A percentile compares a stretch with the other conserved stretches of the same genome.
Conservation (phyloP, 2,329 filamentous ascomycete genomes). For the Gnomoniopsis sp. region DNA sequence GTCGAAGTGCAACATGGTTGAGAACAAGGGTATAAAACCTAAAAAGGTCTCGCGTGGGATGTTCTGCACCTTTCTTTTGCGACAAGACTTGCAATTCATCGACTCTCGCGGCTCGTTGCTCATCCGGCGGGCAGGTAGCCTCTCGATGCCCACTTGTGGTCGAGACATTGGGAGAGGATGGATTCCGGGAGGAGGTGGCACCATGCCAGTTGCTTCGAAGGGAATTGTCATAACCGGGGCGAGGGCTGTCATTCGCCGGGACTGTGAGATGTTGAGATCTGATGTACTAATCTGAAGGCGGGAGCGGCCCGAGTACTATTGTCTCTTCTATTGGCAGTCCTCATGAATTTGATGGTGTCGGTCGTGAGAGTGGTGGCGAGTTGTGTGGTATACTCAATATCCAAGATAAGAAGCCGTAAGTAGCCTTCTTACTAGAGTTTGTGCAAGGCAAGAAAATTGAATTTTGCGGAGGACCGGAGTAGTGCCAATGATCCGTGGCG, state of each 20-base stretch:
- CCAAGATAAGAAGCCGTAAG: background rate
- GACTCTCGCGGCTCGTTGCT: slow-evolving; percentile 78
- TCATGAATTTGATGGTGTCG: slow-evolving; percentile 2
- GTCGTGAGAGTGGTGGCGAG: background rate
- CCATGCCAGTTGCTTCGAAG: slow-evolving; percentile 39
- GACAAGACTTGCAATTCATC: slow-evolving; percentile 95
- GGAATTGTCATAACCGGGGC: slow-evolving; percentile 36
- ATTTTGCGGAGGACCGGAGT: background rate
- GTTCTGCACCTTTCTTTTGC: slow-evolving; percentile 77
- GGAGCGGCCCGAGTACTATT: background rate
- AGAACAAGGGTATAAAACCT: background rate
- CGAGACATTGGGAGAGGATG: slow-evolving; percentile 61
- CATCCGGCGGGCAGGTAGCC: slow-evolving; percentile 67
- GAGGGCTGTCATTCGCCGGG: slow-evolving; percentile 12
- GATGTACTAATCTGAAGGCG: background rate
- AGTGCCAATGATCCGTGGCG: slow-evolving; percentile 7
- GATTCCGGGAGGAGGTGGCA: slow-evolving; percentile 37
- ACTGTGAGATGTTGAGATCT: background rate
- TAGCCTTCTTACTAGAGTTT: background rate
- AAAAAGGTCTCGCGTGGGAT: background rate
- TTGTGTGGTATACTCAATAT: background rate
- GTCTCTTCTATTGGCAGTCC: slow-evolving; percentile 5
- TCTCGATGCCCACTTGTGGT: slow-evolving; percentile 77
- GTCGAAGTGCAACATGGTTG: background rate
- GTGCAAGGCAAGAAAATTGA: background rate